Evolutionary conservation across 768 basidiomycete species (phyloP).

Genomic region (Heimioporus sp.): DNA sequence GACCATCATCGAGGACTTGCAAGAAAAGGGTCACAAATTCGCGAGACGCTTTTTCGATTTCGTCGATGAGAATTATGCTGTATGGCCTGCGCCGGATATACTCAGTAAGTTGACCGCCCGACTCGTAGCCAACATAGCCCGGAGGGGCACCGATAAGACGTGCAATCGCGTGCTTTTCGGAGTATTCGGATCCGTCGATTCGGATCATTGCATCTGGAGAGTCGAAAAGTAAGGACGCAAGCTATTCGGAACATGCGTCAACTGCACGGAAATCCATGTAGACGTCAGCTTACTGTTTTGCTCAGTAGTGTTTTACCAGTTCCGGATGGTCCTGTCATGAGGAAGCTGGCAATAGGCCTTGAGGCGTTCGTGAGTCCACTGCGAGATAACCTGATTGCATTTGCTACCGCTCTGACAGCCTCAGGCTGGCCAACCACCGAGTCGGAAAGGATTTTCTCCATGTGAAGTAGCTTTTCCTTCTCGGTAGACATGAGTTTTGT

Average conservation of each 20-base stretch:
- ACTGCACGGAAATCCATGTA: neutral
- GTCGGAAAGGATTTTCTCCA: conserved; percentile 80
- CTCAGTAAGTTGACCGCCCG: conserved; percentile 89
- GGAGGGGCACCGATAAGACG: conserved; percentile 71
- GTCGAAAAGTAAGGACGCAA: conserved; percentile 88
- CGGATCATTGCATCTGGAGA: conserved; percentile 90
- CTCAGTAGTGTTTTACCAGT: conserved; percentile 89
- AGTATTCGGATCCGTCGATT: conserved; percentile 92
- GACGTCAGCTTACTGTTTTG: conserved; percentile 65
- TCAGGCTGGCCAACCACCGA: conserved; percentile 89
- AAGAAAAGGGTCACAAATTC: conserved; percentile 70
- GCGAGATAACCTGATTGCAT: conserved; percentile 89
- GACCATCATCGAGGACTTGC: conserved; percentile 90
- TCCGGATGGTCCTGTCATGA: conserved; percentile 90
- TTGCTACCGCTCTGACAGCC: conserved; percentile 89
- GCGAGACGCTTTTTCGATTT: conserved; percentile 88
- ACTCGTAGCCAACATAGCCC: conserved; percentile 90
- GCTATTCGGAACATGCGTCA: conserved; percentile 40
- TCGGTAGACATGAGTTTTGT: conserved; percentile 85
- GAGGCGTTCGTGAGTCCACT: conserved; percentile 90
- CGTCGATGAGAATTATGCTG: conserved; percentile 80
- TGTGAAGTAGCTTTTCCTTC: conserved; percentile 80
- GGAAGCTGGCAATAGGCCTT: conserved; percentile 88
- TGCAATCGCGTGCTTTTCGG: conserved; percentile 76
- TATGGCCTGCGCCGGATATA: conserved; percentile 92